These are phyloP conservation scores for Penicillium sp. DNA, from an alignment of 2,329 filamentous ascomycete species.

Conservation along the genomic window DNA sequence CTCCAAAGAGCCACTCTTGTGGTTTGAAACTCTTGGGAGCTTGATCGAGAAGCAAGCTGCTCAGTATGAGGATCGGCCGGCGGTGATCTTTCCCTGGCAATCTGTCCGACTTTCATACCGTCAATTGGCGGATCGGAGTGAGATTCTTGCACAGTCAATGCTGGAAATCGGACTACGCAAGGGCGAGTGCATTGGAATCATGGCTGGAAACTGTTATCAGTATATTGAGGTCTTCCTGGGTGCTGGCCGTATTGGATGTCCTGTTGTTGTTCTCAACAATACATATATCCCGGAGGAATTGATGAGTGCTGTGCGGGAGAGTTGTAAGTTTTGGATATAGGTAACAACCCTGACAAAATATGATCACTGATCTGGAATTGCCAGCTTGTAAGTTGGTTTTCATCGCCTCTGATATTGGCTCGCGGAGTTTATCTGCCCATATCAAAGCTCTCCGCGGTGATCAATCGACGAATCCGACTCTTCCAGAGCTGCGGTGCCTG, in stretches of 20 bases:
- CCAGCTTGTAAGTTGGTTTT: slow-evolving; percentile 28
- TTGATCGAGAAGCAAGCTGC: slow-evolving; percentile 24
- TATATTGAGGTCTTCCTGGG: slow-evolving; percentile 60
- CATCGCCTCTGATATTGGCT: slow-evolving; percentile 21
- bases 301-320: slow-evolving; percentile 15
- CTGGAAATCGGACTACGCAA: slow-evolving; percentile 62
- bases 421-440: slow-evolving; percentile 17
- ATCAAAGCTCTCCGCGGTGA: slow-evolving; percentile 14
- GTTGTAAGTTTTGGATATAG: slow-evolving; percentile 11
- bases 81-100: slow-evolving; percentile 23
- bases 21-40: slow-evolving; percentile 16
- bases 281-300: slow-evolving; percentile 29
- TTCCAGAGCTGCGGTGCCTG: slow-evolving; percentile 16
- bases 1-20: slow-evolving; percentile 19
- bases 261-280: slow-evolving; percentile 34
- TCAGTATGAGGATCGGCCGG: slow-evolving; percentile 5
- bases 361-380: neutral
- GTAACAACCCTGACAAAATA: neutral
- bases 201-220: slow-evolving; percentile 58
- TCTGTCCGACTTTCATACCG: slow-evolving; percentile 18
- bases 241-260: slow-evolving; percentile 32
- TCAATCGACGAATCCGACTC: neutral
- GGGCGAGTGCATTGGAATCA: slow-evolving; percentile 68
- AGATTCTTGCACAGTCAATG: slow-evolving; percentile 54
- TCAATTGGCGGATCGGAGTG: slow-evolving; percentile 19